Conservation (phyloP, 1,139 yeast genomes). For the Diutina catenulata region DNA sequence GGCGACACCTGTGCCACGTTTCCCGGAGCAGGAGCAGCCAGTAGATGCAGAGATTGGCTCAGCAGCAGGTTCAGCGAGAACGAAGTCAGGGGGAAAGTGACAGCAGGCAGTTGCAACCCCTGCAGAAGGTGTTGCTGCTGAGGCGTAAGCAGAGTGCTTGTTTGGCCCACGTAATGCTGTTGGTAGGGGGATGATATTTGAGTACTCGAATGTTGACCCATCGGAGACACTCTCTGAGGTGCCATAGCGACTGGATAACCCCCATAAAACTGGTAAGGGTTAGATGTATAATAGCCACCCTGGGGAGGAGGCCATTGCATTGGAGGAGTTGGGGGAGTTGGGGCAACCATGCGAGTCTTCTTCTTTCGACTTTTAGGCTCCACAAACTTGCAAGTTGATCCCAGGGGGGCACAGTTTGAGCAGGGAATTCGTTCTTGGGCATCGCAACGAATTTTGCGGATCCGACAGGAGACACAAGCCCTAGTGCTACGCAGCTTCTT, state of each 20-base stretch:
- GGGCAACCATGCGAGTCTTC: slow-evolving; percentile 3
- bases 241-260: too few relatives aligned
- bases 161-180: not conserved
- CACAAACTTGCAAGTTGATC: slow-evolving; percentile 3
- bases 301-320: slow-evolving; percentile 4
- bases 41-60: too few relatives aligned
- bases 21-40: too few relatives aligned
- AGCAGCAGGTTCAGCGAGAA: too few relatives aligned
- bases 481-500: slow-evolving; percentile 5
- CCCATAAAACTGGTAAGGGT: too few relatives aligned
- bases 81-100: not conserved
- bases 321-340: slow-evolving; percentile 3
- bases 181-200: not conserved
- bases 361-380: slow-evolving; percentile 3
- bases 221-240: too few relatives aligned
- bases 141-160: not conserved
- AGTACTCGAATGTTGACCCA: not conserved
- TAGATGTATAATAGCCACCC: not conserved
- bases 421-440: slow-evolving; percentile 5
- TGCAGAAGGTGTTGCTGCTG: not conserved
- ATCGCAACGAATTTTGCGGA: slow-evolving; percentile 4
- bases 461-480: slow-evolving; percentile 4
- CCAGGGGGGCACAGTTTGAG: slow-evolving; percentile 4
- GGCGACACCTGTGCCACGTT: not conserved
- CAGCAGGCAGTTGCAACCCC: not conserved